Evolutionary conservation across 495 filamentous ascomycete genomes (phyloP).

Genomic region (Venustampulla echinocandica): DNA sequence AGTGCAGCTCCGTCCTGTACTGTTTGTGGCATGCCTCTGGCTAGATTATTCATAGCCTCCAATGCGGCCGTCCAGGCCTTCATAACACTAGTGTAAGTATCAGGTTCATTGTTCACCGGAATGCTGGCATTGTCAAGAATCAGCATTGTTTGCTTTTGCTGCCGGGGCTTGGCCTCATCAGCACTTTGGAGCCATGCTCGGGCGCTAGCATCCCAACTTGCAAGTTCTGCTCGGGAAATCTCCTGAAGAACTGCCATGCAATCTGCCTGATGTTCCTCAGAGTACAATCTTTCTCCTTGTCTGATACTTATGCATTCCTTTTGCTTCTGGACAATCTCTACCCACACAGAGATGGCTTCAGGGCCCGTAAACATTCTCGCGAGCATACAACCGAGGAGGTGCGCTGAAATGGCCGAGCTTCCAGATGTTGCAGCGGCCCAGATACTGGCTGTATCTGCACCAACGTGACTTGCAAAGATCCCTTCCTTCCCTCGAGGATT

Average conservation of each 20-base stretch:
- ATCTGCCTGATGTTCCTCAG: not conserved
- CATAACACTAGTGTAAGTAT: conserved; percentile 26
- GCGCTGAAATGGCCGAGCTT: conserved; percentile 20
- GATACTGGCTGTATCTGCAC: conserved; percentile 28
- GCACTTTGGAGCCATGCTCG: conserved; percentile 31
- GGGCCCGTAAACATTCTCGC: conserved; percentile 22
- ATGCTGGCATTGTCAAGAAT: conserved; percentile 3
- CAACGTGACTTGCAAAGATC: conserved; percentile 15
- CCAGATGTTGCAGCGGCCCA: conserved; percentile 35
- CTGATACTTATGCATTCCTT: conserved; percentile 8
- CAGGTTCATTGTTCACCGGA: conserved; percentile 15
- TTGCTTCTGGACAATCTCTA: conserved; percentile 18
- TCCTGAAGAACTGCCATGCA: conserved; percentile 19
- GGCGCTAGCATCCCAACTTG: conserved; percentile 32
- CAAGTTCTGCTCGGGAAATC: conserved; percentile 25
- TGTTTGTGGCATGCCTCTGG: conserved; percentile 22
- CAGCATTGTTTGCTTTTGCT: conserved; percentile 20
- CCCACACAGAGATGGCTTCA: conserved; percentile 31
- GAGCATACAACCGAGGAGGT: conserved; percentile 31
- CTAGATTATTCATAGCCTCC: conserved; percentile 21
- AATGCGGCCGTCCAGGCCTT: conserved; percentile 24
- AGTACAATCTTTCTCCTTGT: not conserved
- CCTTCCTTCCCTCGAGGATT: conserved; percentile 6
- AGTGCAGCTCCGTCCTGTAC: conserved; percentile 21
- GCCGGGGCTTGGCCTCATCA: conserved; percentile 20